phyloP scores from a whole-genome alignment of 306 rosid species.

The Inga laurina region DNA sequence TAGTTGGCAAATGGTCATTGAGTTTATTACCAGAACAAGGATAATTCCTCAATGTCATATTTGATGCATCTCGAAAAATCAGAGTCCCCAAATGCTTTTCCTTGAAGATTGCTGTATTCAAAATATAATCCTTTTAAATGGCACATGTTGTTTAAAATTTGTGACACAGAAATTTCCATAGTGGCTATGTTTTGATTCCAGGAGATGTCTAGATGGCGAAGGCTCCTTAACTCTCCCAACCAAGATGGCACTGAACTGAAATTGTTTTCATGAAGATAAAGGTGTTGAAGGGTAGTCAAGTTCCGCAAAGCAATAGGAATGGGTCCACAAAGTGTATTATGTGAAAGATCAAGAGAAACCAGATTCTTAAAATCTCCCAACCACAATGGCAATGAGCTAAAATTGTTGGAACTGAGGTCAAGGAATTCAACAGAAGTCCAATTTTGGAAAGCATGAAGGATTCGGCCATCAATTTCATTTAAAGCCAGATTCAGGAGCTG shows the following conservation, averaged over 20 bases:
- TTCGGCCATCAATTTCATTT: too few species aligned
- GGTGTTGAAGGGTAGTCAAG: conserved; percentile 7
- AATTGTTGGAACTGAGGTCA: neutral
- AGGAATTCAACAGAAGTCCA: neutral
- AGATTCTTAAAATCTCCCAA: neutral
- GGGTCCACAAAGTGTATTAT: neutral
- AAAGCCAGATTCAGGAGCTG: neutral
- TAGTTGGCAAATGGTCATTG: neutral
- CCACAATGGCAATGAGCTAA: neutral
- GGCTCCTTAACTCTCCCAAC: neutral
- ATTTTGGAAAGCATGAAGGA: neutral
- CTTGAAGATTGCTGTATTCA: too few species aligned
- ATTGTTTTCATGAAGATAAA: neutral
- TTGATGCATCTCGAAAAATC: too few species aligned
- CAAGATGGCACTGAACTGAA: conserved; percentile 23
- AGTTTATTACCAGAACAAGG: neutral
- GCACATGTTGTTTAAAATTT: conserved; percentile 9
- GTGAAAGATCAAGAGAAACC: neutral
- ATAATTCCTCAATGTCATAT: neutral
- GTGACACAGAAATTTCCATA: neutral
- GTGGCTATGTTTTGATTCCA: neutral
- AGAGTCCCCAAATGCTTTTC: too few species aligned
- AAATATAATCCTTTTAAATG: neutral
- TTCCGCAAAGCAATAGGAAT: neutral
- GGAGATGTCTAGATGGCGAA: neutral